A percentile compares a stretch with the other conserved stretches of the same genome.
Evolutionary conservation across 768 basidiomycete species (phyloP).

Genomic region (Neoboletus brunneissimus): DNA sequence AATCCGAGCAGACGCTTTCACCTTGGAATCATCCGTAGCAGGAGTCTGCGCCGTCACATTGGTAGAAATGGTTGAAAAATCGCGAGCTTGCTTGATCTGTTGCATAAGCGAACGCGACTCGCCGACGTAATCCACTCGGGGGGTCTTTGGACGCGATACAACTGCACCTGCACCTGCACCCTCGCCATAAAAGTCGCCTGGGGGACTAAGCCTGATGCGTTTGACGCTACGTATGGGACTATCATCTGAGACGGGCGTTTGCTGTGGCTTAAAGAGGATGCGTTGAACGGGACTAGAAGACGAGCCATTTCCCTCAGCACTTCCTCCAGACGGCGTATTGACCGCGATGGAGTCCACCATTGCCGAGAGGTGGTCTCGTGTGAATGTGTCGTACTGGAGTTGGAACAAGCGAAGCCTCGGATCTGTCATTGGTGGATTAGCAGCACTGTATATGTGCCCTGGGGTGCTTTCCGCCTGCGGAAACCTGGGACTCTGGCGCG

Average conservation of each 20-base stretch:
- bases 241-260: constrained; percentile 39
- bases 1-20: not conserved
- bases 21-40: constrained; percentile 10
- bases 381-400: constrained; percentile 95
- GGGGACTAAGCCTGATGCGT: constrained; percentile 74
- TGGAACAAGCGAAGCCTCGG: constrained; percentile 85
- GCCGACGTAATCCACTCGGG: constrained; percentile 69
- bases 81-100: constrained; percentile 72
- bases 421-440: constrained; percentile 50
- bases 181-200: constrained; percentile 54
- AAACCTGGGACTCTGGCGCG: constrained; percentile 38
- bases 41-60: constrained; percentile 42
- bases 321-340: constrained; percentile 60
- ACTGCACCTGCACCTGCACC: constrained; percentile 46
- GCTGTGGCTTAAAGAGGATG: constrained; percentile 47
- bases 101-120: constrained; percentile 78
- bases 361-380: constrained; percentile 88
- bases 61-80: constrained; percentile 75
- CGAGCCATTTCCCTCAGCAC: constrained; percentile 41
- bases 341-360: constrained; percentile 94
- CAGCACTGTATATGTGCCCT: constrained; percentile 15
- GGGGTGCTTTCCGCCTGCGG: constrained; percentile 69
- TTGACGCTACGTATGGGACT: constrained; percentile 73
- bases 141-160: constrained; percentile 46
- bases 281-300: constrained; percentile 45